Percentiles rank a stretch among this genome's conserved stretches.
Conservation (phyloP, 2,329 filamentous ascomycete genomes). For the Bipolaris cookei region DNA sequence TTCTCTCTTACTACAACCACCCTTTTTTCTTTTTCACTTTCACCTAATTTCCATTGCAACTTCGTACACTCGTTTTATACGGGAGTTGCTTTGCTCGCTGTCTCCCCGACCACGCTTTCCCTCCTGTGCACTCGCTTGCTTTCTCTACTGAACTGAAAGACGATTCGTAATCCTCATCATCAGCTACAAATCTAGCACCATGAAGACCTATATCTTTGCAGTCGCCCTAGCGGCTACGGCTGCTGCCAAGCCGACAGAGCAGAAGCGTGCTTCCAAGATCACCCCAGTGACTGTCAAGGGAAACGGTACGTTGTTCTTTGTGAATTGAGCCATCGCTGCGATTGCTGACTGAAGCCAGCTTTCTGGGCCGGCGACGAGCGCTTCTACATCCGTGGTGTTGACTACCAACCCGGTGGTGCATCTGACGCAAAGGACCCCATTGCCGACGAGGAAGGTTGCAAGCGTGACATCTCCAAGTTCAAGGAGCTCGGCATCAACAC, state of each 20-base stretch:
- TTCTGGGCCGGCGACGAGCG: slow-evolving; percentile 68
- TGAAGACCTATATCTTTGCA: slow-evolving; percentile 61
- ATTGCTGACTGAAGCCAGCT: slow-evolving; percentile 46
- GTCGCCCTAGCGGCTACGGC: slow-evolving; percentile 56
- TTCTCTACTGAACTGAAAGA: slow-evolving; percentile 5
- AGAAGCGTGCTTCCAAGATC: slow-evolving; percentile 50
- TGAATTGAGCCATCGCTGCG: background rate
- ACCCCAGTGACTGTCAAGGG: slow-evolving; percentile 67
- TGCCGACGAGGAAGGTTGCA: slow-evolving; percentile 71
- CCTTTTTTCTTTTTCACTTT: slow-evolving; percentile 5
- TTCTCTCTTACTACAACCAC: slow-evolving; percentile 9
- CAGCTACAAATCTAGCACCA: slow-evolving; percentile 38
- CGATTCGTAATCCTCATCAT: slow-evolving; percentile 11
- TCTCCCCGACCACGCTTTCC: slow-evolving; percentile 7
- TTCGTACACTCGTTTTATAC: slow-evolving; percentile 22
- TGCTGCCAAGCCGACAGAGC: slow-evolving; percentile 49
- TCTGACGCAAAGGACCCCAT: slow-evolving; percentile 74
- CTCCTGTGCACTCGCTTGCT: background rate
- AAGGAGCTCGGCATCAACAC: slow-evolving; percentile 88
- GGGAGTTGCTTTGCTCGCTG: slow-evolving; percentile 8
- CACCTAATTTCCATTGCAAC: slow-evolving; percentile 9
- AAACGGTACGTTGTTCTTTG: slow-evolving; percentile 55
- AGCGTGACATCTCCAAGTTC: slow-evolving; percentile 81
- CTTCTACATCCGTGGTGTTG: slow-evolving; percentile 67
- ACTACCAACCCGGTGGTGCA: slow-evolving; percentile 71